A percentile compares a stretch with the other conserved stretches of the same genome.
Evolutionary conservation across 2,329 filamentous ascomycete species (phyloP).

Genomic region (Acephala macrosclerotiorum): DNA sequence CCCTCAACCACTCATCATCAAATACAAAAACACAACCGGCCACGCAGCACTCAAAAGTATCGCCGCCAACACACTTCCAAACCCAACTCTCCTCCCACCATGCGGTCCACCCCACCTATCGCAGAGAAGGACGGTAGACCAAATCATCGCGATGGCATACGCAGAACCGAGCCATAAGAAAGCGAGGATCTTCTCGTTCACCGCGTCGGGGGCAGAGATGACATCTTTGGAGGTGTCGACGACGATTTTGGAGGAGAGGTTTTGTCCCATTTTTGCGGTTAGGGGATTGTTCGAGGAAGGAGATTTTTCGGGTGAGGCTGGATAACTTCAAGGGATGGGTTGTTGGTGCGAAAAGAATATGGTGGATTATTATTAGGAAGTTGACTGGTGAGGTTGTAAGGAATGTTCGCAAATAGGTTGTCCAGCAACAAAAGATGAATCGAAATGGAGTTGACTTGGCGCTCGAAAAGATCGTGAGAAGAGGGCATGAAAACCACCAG

Average conservation of each 20-base stretch:
- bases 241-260: constrained; percentile 13
- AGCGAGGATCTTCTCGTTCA: constrained; percentile 9
- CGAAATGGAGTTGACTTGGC: constrained; percentile 5
- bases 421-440: constrained; percentile 18
- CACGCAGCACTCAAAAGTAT: constrained; percentile 16
- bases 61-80: constrained; percentile 13
- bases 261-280: constrained; percentile 18
- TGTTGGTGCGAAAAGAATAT: too few relatives aligned
- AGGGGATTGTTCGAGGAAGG: not conserved
- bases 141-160: constrained; percentile 20
- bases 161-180: constrained; percentile 7
- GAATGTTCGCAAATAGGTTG: constrained; percentile 14
- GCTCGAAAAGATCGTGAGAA: not conserved
- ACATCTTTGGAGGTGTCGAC: constrained; percentile 6
- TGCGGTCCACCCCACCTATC: constrained; percentile 20
- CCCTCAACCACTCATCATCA: constrained; percentile 4
- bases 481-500: not conserved
- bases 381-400: not conserved
- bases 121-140: constrained; percentile 14
- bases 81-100: constrained; percentile 1
- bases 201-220: constrained; percentile 13
- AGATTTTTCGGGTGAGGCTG: not conserved
- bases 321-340: too few relatives aligned
- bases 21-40: constrained; percentile 14
- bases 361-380: constrained; percentile 1